Conservation (phyloP, 805 yeast genomes). For the Teunomyces cretensis region DNA sequence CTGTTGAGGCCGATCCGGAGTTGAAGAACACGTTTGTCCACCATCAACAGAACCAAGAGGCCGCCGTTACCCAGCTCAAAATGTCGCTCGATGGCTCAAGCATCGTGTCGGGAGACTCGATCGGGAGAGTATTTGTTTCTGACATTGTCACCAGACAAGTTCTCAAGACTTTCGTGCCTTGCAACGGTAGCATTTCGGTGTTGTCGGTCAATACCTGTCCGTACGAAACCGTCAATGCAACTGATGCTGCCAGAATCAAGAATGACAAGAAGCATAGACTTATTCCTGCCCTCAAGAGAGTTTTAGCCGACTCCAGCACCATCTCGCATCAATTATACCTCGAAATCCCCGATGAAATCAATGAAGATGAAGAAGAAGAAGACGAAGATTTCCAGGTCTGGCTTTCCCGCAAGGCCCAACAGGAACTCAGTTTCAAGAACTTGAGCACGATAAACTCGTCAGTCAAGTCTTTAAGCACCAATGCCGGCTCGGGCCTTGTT, state of each 20-base stretch:
- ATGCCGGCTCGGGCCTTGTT: conserved; percentile 7
- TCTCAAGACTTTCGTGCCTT: conserved; percentile 51
- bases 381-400: conserved; percentile 46
- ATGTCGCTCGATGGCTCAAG: conserved; percentile 75
- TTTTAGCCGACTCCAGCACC: conserved; percentile 41
- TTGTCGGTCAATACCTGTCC: conserved; percentile 25
- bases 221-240: conserved; percentile 18
- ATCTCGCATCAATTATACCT: conserved; percentile 44
- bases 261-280: conserved; percentile 40
- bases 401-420: conserved; percentile 46
- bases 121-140: conserved; percentile 65
- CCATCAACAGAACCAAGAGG: conserved; percentile 31
- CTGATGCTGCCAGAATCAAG: conserved; percentile 8
- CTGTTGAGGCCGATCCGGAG: conserved; percentile 51
- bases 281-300: conserved; percentile 68
- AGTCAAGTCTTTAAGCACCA: conserved; percentile 18
- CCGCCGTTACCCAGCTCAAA: conserved; percentile 50
- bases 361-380: conserved; percentile 7
- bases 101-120: conserved; percentile 68
- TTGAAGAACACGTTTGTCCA: conserved; percentile 53
- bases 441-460: conserved; percentile 40
- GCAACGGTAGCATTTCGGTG: conserved; percentile 35
- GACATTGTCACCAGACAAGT: conserved; percentile 74
- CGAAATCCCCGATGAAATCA: conserved; percentile 27
- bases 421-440: conserved; percentile 53